phyloP scores from a whole-genome alignment of 495 filamentous ascomycete genomes.

The Bacidia rubella region DNA sequence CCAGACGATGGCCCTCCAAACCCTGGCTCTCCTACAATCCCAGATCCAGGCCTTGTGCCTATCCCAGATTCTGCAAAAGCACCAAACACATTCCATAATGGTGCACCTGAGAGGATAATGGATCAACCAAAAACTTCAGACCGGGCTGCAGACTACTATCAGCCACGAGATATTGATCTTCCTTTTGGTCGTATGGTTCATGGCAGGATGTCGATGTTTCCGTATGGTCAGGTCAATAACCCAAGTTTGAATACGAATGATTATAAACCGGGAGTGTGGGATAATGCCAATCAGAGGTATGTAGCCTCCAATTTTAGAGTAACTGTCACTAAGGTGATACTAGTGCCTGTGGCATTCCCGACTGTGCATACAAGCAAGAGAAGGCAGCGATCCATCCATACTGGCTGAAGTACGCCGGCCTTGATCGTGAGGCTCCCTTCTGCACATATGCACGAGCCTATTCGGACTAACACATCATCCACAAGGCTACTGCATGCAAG shows the following conservation, averaged over 20 bases:
- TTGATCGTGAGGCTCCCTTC: slow-evolving; percentile 7
- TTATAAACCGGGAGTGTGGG: not conserved
- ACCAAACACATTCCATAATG: slow-evolving; percentile 6
- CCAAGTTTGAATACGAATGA: slow-evolving; percentile 1
- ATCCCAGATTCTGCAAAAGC: not conserved
- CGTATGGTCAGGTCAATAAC: slow-evolving; percentile 2
- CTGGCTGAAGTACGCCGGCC: slow-evolving; percentile 9
- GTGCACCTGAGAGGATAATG: not conserved
- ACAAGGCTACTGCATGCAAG: slow-evolving; percentile 7
- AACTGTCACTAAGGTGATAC: too few relatives aligned
- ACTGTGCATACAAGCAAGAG: not conserved
- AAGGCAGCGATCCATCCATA: slow-evolving; percentile 9
- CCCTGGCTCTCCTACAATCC: not conserved
- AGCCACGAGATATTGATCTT: slow-evolving; percentile 4
- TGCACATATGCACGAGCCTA: not conserved
- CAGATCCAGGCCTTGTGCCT: slow-evolving; percentile 5
- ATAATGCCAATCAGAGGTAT: slow-evolving; percentile 7
- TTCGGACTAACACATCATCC: not conserved
- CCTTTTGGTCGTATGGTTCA: slow-evolving; percentile 9
- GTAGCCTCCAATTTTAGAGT: too few relatives aligned
- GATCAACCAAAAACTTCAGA: not conserved
- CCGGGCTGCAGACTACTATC: slow-evolving; percentile 5
- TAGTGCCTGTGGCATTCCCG: slow-evolving; percentile 11
- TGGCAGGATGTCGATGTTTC: slow-evolving; percentile 4
- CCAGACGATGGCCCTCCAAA: slow-evolving; percentile 8